Percentiles rank a stretch among this genome's conserved stretches.
Conservation (phyloP, 371 early-diverging fungal species). For the Chytridium lagenaria region DNA sequence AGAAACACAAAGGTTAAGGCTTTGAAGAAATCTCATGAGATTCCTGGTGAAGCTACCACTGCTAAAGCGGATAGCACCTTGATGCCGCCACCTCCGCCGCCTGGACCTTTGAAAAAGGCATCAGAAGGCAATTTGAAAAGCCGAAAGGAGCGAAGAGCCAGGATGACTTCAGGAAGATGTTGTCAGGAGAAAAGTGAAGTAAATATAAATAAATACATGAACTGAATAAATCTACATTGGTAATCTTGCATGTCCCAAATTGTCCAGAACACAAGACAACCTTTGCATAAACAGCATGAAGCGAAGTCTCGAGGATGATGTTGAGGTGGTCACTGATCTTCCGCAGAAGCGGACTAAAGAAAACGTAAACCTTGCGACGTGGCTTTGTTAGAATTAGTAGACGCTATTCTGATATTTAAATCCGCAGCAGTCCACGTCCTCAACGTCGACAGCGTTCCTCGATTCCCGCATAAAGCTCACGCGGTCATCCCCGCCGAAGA, state of each 20-base stretch:
- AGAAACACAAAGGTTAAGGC: background rate
- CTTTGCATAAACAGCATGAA: no score
- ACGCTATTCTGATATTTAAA: no score
- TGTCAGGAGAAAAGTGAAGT: no score
- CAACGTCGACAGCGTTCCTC: background rate
- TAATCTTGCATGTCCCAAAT: no score
- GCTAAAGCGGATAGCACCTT: background rate
- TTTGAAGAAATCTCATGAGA: background rate
- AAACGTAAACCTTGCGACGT: no score
- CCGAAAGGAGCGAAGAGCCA: conserved; percentile 27
- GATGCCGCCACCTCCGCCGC: conserved; percentile 16
- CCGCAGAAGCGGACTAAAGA: background rate
- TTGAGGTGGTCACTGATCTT: no score
- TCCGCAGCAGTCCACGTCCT: background rate
- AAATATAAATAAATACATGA: no score
- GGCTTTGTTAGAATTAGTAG: no score
- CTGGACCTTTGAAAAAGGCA: background rate
- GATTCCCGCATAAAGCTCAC: background rate
- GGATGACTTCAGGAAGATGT: conserved; percentile 42
- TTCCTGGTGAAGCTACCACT: background rate
- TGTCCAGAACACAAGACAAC: no score
- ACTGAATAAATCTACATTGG: background rate
- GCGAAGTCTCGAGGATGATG: background rate
- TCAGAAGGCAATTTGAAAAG: background rate
- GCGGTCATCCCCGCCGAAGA: background rate